Conservation (phyloP, 164 flowering plant genomes). For the Brasenia schreberi region DNA sequence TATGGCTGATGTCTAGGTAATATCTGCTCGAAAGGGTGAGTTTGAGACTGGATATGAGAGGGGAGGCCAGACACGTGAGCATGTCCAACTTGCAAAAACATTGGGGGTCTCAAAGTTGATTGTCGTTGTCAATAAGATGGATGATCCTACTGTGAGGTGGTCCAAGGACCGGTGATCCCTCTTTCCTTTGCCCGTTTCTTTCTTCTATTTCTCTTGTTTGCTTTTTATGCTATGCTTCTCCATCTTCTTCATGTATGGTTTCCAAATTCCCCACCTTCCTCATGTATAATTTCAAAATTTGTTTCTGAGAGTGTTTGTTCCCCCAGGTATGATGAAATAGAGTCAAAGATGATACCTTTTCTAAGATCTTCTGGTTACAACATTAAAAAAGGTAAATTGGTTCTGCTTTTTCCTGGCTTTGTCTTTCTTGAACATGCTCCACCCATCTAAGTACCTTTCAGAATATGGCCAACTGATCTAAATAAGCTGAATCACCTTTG, state of each 20-base stretch:
- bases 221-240: neutral
- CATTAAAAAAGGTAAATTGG: slow-evolving; percentile 76
- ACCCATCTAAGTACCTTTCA: too few relatives aligned
- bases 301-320: neutral
- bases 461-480: too few relatives aligned
- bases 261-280: neutral
- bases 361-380: slow-evolving; percentile 84
- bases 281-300: neutral
- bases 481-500: too few relatives aligned
- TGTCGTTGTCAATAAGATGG: slow-evolving; percentile 97
- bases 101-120: slow-evolving; percentile 90
- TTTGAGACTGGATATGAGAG: slow-evolving; percentile 98
- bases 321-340: slow-evolving; percentile 82
- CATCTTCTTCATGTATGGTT: neutral
- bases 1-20: slow-evolving; percentile 35
- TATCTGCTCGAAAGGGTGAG: slow-evolving; percentile 98
- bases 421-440: too few relatives aligned
- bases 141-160: slow-evolving; percentile 95
- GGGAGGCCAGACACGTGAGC: slow-evolving; percentile 99
- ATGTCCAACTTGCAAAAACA: slow-evolving; percentile 96
- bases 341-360: slow-evolving; percentile 80
- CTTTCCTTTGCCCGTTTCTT: neutral
- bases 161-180: slow-evolving; percentile 64
- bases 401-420: too few relatives aligned
- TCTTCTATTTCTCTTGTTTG: neutral